Conservation (phyloP, 257 asterid genomes). For the Henckelia pumila region DNA sequence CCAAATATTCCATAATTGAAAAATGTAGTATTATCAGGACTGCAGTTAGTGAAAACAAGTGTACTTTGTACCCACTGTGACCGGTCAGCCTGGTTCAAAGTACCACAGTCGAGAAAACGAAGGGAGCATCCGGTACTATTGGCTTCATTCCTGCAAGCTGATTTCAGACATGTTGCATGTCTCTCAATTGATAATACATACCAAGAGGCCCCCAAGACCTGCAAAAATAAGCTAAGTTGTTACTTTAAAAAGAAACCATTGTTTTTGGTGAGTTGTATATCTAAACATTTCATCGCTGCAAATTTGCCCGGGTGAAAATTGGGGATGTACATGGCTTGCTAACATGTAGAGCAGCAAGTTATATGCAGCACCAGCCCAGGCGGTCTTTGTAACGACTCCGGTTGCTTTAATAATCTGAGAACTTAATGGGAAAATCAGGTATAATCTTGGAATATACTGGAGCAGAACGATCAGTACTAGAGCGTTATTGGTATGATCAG, state of each 20-base stretch:
- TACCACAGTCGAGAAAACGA: slow-evolving; percentile 64
- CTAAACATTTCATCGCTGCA: neutral
- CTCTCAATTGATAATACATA: slow-evolving; percentile 68
- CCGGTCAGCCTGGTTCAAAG: slow-evolving; percentile 43
- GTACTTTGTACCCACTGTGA: slow-evolving; percentile 53
- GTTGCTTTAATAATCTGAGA: slow-evolving; percentile 78
- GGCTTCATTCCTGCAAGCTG: slow-evolving; percentile 59
- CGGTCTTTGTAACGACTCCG: slow-evolving; percentile 84
- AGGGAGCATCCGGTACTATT: slow-evolving; percentile 46
- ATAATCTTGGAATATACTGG: slow-evolving; percentile 71
- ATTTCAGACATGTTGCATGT: slow-evolving; percentile 72
- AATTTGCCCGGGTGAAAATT: neutral
- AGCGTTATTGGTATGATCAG: slow-evolving; percentile 75
- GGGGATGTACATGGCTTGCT: slow-evolving; percentile 71
- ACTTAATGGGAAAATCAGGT: slow-evolving; percentile 81
- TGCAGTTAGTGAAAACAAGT: slow-evolving; percentile 52
- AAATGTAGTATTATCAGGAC: slow-evolving; percentile 49
- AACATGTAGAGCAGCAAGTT: slow-evolving; percentile 75
- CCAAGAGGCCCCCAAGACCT: slow-evolving; percentile 91
- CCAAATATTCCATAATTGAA: slow-evolving; percentile 71
- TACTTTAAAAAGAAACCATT: neutral
- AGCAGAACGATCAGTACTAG: slow-evolving; percentile 59
- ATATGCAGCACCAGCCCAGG: slow-evolving; percentile 93
- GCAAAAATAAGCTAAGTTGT: slow-evolving; percentile 18
- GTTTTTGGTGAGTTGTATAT: no score